Base-by-base conservation (phyloP, 495 filamentous ascomycete genomes). In the Tuber melanosporum region DNA sequence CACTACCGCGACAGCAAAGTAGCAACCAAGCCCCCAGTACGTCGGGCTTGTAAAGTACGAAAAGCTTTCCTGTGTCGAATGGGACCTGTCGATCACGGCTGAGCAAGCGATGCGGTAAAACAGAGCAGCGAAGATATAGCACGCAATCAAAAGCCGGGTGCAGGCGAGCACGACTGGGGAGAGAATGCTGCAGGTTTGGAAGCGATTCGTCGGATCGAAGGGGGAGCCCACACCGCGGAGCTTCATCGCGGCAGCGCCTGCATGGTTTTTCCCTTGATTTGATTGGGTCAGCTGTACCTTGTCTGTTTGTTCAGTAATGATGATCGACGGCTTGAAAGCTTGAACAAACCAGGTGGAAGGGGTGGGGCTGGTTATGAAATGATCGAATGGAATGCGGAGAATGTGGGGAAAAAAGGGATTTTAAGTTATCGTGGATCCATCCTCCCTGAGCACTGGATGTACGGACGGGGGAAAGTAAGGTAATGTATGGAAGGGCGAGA, bases 11-110 rank as follows among this genome's bases (percentile, higher is more conserved):
- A 90, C 84, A n/a, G 89, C 85, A 83, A 91, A 91, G 86, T 95
- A 96, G 85, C 94, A 95, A 36, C 87, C 90, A 32, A 94, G 80
- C 0, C 92, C 91, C 92, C 92, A 95, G 86, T 92, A 94, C 7
- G 90, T 91, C 72, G 92, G 84, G 82, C 88, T 87, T 70, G 93
- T 96, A 86, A 96, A 96, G 88, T 88, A 96, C 78, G 89, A 91
- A 87, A 95, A 95, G 71, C 85, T 85, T 70, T 85, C 83, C 43
- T 85, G 85, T 57, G 88, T 84, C 8, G 49, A 73, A 15, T 73
- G 17, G 71, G 85, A 84, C 5, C 82, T 79, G 82, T 86, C 84
- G 46, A 84, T 74, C 3, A 79, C 66, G 2, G 77, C 70, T 19
- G 80, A 81, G 42, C 83, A 92, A 66, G 85, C 89, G 80, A 93